Percentiles rank a stretch among this genome's conserved stretches.
Evolutionary conservation across 2,329 filamentous ascomycete species (phyloP).

Genomic region (Lomentospora prolificans): DNA sequence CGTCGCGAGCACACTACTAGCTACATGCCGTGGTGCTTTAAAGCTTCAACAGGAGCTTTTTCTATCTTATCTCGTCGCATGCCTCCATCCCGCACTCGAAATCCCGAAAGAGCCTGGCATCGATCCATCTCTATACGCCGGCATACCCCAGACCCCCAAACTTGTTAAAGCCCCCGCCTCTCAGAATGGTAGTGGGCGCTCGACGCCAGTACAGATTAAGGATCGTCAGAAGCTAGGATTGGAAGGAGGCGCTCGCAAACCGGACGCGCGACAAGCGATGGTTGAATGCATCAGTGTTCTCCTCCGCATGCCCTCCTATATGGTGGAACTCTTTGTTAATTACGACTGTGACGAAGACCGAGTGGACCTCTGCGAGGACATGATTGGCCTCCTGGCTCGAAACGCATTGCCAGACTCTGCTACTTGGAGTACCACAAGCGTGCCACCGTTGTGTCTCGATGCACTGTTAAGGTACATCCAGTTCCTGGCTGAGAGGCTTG

Average conservation of each 20-base stretch:
- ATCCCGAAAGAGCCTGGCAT: constrained; percentile 88
- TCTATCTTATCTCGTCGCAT: constrained; percentile 86
- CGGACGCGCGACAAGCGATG: constrained; percentile 95
- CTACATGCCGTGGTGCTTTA: constrained; percentile 80
- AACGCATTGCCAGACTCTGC: constrained; percentile 96
- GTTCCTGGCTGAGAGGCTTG: constrained; percentile 77
- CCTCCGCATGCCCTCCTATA: constrained; percentile 85
- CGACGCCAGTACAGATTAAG: constrained; percentile 83
- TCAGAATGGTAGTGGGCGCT: constrained; percentile 66
- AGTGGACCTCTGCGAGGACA: constrained; percentile 86
- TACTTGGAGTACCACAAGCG: constrained; percentile 97
- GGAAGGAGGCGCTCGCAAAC: constrained; percentile 84
- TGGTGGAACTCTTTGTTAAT: constrained; percentile 93
- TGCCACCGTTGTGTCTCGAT: constrained; percentile 88
- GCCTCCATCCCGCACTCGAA: constrained; percentile 85
- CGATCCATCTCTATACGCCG: constrained; percentile 82
- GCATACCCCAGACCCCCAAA: constrained; percentile 85
- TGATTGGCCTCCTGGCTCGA: constrained; percentile 82
- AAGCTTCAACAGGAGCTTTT: constrained; percentile 97
- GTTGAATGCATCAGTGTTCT: constrained; percentile 91
- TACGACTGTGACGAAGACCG: constrained; percentile 94
- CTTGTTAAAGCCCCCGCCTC: constrained; percentile 69
- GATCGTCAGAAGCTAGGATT: constrained; percentile 87
- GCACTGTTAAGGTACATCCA: constrained; percentile 85
- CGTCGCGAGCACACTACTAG: constrained; percentile 81